These are phyloP conservation scores for Diutina sp. DNA, from an alignment of 1,139 yeast genomes.

Conservation along the genomic window DNA sequence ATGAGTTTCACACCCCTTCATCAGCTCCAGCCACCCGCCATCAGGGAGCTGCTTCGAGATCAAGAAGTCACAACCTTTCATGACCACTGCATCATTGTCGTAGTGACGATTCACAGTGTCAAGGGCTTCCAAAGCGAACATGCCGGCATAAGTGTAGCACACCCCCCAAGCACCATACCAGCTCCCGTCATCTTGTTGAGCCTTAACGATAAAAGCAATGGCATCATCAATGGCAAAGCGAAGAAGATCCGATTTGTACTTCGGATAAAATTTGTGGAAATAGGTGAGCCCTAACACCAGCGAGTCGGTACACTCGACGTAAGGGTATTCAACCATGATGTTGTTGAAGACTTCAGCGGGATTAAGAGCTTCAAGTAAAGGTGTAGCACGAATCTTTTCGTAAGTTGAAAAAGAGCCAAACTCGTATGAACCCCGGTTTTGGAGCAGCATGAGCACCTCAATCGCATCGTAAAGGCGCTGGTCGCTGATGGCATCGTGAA, in stretches of 20 bases:
- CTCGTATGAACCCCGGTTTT: conserved; percentile 69
- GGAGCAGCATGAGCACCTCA: conserved; percentile 56
- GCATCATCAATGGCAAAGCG: conserved; percentile 60
- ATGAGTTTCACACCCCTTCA: conserved; percentile 75
- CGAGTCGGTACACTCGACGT: conserved; percentile 96
- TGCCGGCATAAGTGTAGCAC: conserved; percentile 89
- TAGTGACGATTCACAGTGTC: conserved; percentile 56
- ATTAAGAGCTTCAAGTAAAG: conserved; percentile 62
- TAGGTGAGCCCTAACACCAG: conserved; percentile 79
- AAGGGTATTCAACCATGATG: conserved; percentile 97
- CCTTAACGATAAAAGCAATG: conserved; percentile 50
- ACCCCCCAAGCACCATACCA: conserved; percentile 99
- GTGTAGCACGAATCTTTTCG: conserved; percentile 75
- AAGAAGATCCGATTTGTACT: conserved; percentile 57
- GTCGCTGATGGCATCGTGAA: conserved; percentile 32
- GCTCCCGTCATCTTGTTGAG: conserved; percentile 73
- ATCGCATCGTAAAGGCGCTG: conserved; percentile 53
- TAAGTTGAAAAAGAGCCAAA: conserved; percentile 91
- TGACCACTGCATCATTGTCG: conserved; percentile 46
- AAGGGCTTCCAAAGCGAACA: conserved; percentile 95
- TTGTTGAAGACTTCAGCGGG: conserved; percentile 98
- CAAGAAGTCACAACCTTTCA: conserved; percentile 75
- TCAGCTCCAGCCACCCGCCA: conserved; percentile 96
- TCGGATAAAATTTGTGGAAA: conserved; percentile 50
- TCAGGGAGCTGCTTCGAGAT: conserved; percentile 64